Base-by-base conservation (phyloP, 2,329 filamentous ascomycete species). In the Aureobasidium musti region DNA sequence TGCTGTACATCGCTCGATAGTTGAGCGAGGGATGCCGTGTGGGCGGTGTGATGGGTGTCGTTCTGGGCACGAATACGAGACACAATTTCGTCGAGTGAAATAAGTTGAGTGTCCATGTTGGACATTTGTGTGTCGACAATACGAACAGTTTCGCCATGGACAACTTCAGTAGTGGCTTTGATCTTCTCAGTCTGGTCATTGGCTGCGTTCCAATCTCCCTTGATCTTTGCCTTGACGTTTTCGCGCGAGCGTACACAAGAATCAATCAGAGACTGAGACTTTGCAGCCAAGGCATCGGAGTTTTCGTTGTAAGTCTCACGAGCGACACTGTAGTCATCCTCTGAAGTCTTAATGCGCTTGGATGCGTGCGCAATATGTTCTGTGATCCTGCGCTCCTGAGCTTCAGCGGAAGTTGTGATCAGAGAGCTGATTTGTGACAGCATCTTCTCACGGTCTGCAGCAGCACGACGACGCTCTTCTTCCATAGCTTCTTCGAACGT, bases 71-170 rank as follows among this genome's bases (percentile, higher is more conserved):
- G 87, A 59, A 96, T 92, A 37, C 91, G 88, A 37, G 89, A 85
- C 45, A 98, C 92, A 72, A 97, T 97, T 70, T 94, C 91, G 73
- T 98, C 94, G 8, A 99, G 84, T 1, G 91, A 91, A 66, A 88
- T 86, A 86, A 99, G 93, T 77, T 98, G 92, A n/a, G 83, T 85
- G 68, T 91, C 89, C 74, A 99, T 89, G 71, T 96, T 91, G 66
- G 86, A 84, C 80, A 96, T 91, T 79, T 99, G 95, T 67, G 90
- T 89, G 73, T 94, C 91, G 14, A 98, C 93, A 67, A 96, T 94
- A 7, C 89, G 89, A 35, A 97, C 87, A 0, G 94, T 97, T 78
- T 96, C 91, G 39, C 90, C 89, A 71, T 99, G 93, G 1, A 98
- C 92, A 2, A 91, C 91, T 72, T 91, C 90, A 0, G 94, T 93